Evolutionary conservation across 1,284 basidiomycete genomes (phyloP).

Genomic region (Psilocybe mexicana): DNA sequence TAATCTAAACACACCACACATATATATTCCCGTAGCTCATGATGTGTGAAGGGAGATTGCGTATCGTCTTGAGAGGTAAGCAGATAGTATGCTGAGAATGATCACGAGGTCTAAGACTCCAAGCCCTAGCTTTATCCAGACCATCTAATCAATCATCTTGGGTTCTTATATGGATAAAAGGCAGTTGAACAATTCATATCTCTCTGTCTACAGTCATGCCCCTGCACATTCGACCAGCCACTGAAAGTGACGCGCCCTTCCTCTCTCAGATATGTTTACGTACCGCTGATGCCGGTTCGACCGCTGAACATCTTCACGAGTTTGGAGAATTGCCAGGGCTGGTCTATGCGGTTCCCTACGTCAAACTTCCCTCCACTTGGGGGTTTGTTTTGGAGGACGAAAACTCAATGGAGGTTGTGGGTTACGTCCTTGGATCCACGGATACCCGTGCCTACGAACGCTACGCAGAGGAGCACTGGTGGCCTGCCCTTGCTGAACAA

Average conservation of each 20-base stretch:
- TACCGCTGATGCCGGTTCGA: conserved; percentile 68
- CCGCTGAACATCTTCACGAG: conserved; percentile 62
- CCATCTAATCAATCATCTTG: too few relatives aligned
- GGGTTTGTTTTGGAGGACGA: conserved; percentile 71
- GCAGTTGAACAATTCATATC: neutral
- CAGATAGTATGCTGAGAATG: too few relatives aligned
- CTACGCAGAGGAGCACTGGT: conserved; percentile 54
- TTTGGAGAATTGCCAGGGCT: conserved; percentile 65
- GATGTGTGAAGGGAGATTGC: neutral
- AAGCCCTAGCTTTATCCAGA: too few relatives aligned
- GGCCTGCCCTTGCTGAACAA: conserved; percentile 52
- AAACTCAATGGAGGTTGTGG: conserved; percentile 47
- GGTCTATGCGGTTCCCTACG: conserved; percentile 72
- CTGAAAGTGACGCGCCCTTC: conserved; percentile 50
- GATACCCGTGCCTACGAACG: conserved; percentile 62
- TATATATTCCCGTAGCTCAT: neutral
- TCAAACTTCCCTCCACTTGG: conserved; percentile 64
- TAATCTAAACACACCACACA: conserved; percentile 7
- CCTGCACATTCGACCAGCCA: conserved; percentile 56
- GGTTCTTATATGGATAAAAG: neutral
- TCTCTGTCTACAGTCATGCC: conserved; percentile 30
- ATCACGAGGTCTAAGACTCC: too few relatives aligned
- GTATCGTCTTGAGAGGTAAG: neutral
- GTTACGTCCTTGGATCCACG: conserved; percentile 60
- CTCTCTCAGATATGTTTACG: conserved; percentile 72